Evolutionary conservation across 179 eudicot genomes (phyloP), one percentile per base, ranked within the genome.

Genomic region (Silene noctiflora): DNA sequence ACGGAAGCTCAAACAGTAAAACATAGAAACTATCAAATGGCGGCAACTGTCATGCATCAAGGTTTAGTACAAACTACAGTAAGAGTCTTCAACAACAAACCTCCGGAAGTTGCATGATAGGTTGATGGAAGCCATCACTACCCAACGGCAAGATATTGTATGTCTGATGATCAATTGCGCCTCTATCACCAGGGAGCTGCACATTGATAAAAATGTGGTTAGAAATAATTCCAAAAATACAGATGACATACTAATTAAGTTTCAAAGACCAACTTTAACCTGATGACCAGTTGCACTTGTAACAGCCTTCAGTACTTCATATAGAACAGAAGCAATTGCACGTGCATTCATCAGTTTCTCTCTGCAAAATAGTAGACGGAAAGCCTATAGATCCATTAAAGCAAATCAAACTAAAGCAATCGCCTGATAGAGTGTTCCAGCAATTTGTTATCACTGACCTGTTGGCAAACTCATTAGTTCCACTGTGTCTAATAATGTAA

Each of bases 61-160:
- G 20, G 59, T 42, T 48, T 25, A 62, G 19, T 48, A 62, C 39
- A 55, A 53, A 39, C 39, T 39, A 67, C 31, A 13, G 58, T 46
- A 19, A 48, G 22, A 31, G 42, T 31, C 0, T 31, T 64, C 33
- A 73, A 59, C 29, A 61, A 69, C 79, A 72, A 70, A 95, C 99
- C 99, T 95, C 98, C 24, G 96, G 91, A 46, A 91, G 90, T 83
- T 88, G 96, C 99, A 91, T 93, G 80, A 93, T 89, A 73, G 96
- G 87, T 74, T 87, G 98, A 79, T 89, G 91, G 77, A 85, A 82
- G 65, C 96, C 96, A 83, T 94, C 97, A 84, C 79, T 88, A 82
- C 88, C 91, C 81, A 95, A 88, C 22, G 99, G 99, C 75, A 95
- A 91, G 75, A 95, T 93, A 86, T 95, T 95, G 83, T 91, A 92